Base-by-base conservation (phyloP, 2,329 filamentous ascomycete genomes). In the Penicillium sumatraense region DNA sequence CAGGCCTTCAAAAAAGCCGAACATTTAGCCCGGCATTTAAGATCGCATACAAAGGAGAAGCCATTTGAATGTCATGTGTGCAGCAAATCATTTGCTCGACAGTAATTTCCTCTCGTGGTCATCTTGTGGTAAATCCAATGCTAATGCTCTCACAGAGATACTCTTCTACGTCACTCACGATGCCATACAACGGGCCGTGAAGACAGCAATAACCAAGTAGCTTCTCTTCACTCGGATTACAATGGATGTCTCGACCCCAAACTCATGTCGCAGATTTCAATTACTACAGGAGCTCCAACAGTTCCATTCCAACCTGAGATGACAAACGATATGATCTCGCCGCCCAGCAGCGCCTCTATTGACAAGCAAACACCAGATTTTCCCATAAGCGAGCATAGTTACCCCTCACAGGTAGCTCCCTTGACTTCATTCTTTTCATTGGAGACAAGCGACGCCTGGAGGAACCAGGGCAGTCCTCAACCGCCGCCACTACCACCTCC, bases 31-130 rank as follows among this genome's bases (percentile, higher is more conserved):
- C 61, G 69, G 13, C 69, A 72, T 58, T 50, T 68, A 35, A 61
- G 68, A 23, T 67, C 65, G 31, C 69, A 72, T 52, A 71, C 68
- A 14, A 72, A 71, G 49, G 68, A 72, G 49, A 71, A 66, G 44
- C 69, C 69, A 1, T 72, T 71, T 41, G 41, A 41, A 13, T 70
- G 68, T 33, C 42, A 49, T 7, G 45, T 59, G 3, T 70, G 68
- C 49, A 46, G 53, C 5, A 67, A 68, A 54, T 45, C 53, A 9
- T 70, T 66, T 54, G 60, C 59, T 23, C 59, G 68, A 49, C 59
- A 68, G 68, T 70, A 63, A 45, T 59, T 62, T 31, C 6, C 45
- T 16, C 20, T 3, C 20, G 11, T 9, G 7, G 10, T 26, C 8
- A 11, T 8, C 21, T 21, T 3, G 13, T 23, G 3, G 5, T 33